Conservation (phyloP, 139 green algal species). For the Tetradesmus lagerheimii region DNA sequence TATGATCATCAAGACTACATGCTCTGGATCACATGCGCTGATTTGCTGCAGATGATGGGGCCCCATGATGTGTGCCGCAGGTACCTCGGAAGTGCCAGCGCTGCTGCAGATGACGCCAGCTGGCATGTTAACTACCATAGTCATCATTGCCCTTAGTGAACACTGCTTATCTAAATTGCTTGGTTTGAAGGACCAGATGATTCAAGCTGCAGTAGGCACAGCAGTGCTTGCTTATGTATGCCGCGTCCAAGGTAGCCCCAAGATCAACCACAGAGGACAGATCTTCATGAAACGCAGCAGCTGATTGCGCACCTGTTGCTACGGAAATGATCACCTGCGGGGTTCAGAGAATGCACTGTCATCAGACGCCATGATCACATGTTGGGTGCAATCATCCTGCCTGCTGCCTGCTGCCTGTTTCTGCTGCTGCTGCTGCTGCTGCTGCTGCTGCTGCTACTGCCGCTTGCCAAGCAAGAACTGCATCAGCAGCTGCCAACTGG, state of each 20-base stretch:
- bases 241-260: background rate
- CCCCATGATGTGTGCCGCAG: no score
- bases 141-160: no score
- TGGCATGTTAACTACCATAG: no score
- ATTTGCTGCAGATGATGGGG: no score
- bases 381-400: background rate
- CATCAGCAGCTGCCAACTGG: background rate
- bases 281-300: background rate
- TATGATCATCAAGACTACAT: no score
- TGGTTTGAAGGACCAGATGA: no score
- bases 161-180: no score
- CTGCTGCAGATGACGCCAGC: no score
- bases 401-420: background rate
- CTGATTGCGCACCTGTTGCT: conserved; percentile 21
- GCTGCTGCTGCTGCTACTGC: background rate
- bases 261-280: background rate
- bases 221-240: background rate
- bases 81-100: no score
- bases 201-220: background rate
- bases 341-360: background rate
- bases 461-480: background rate
- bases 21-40: no score
- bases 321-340: conserved; percentile 44
- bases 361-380: background rate
- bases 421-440: background rate